Base-by-base conservation (phyloP, 352 stramenopile species). In the Phytophthora meadii region DNA sequence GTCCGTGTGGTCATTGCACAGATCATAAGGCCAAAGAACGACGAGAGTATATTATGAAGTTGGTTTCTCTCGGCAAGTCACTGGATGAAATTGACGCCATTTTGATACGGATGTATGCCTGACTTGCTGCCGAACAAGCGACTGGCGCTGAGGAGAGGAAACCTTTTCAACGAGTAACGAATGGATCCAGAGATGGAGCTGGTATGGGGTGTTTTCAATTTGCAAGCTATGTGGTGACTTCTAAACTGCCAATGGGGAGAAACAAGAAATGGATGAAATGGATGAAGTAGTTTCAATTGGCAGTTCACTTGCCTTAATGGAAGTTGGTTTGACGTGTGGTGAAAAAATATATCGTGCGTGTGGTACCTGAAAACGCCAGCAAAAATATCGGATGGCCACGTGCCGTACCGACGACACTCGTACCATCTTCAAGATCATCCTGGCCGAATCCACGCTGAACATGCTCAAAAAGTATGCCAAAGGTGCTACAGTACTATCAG, bases 81-180 rank as follows among this genome's bases (percentile, higher is more conserved):
- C 2, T 74, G 27, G 54, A 66, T 34, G 66, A 74, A 19, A 69
- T 70, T 24, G 54, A 74, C 30, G 54, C 34, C 17, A 70, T 70
- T 37, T 37, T 70, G 19, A 27, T 59, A 60, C 60, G 66, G 11
- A 70, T 74, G 61, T 70, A 70, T 15, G 41, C 42, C 6, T 71
- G 63, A 49, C 44, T 42, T 36, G 61, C 30, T 4, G 32, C 42
- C 24, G 37, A 47, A 49, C 37, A 25, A 34, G 22, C 17, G 2
- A 8, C 27, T 19, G 30, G 12, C 47, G 32, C 14, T 5, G 19
- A 19, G 41, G 54, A 36, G 6, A 30, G 27, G 27, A 30, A 22
- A 30, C 27, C 6, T 30, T 30, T 1, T 8, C 5, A 22, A 15
- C 19, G 17, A 51, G 57, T 36, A 50, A 17, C 64, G 27, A 46